Evolutionary conservation across 2,329 filamentous ascomycete genomes (phyloP), one percentile per base, ranked within the genome.

Genomic region (Colletotrichum lentis): DNA sequence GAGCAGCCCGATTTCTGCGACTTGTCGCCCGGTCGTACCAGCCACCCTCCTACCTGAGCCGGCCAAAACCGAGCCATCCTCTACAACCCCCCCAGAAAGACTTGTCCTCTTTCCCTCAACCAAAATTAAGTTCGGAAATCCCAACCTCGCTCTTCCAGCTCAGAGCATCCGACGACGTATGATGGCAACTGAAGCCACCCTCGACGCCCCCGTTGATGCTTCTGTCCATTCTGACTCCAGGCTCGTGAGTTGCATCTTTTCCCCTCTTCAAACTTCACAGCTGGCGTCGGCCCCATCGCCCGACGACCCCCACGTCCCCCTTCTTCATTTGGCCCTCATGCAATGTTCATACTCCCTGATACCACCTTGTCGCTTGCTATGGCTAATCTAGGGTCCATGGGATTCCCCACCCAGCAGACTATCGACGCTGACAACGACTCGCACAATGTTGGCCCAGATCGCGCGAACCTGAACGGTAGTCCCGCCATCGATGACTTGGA

Each of bases 151-250:
- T 71, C 63, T 69, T 69, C 62, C 56, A 60, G 62, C 62, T 44
- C 49, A 61, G 66, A 65, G 55, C 66, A 59, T 67, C 74, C 77
- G 77, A 81, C 80, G 79, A 84, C 85, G 85, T 85, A 88, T 86
- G 85, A 88, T 88, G 86, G 86, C 86, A 84, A 85, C 85, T 83
- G 86, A 86, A 84, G 82, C 83, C 81, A 81, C 82, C 77, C 80
- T 82, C 78, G 79, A 83, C 75, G 83, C 79, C 80, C 80, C 81
- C 79, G 82, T 82, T 78, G 83, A 85, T 84, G 83, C 82, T 80
- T 80, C 83, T 81, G 77, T 81, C 76, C 80, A 80, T 75, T 77
- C 80, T 74, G 79, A 81, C 73, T 74, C 79, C 72, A 78, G 81
- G 76, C 79, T 78, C 74, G 84, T 85, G 73, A 80, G 82, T 79